Conservation (phyloP, 2,329 filamentous ascomycete genomes). For the Xylaria digitata region DNA sequence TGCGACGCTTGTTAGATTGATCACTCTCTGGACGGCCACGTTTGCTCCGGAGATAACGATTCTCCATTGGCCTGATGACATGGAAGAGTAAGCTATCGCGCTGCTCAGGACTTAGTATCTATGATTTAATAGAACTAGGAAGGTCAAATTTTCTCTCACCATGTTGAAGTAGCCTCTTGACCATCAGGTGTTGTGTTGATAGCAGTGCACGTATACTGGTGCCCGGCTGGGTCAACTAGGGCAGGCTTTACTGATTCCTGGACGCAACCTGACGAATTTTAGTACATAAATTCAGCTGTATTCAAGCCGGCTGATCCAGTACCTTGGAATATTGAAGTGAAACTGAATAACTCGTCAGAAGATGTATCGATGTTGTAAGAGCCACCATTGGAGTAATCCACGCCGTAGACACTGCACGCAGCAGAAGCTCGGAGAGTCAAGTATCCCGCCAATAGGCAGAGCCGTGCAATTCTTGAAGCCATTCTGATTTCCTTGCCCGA, state of each 20-base stretch:
- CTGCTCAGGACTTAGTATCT: conserved; percentile 38
- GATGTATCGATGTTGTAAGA: conserved; percentile 54
- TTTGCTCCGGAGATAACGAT: conserved; percentile 53
- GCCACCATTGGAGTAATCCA: conserved; percentile 55
- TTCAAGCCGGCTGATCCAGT: conserved; percentile 4
- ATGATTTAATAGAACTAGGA: not conserved
- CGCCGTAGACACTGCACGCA: conserved; percentile 52
- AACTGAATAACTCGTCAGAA: conserved; percentile 54
- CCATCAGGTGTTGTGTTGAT: conserved; percentile 53
- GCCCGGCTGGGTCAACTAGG: conserved; percentile 50
- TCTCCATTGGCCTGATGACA: conserved; percentile 53
- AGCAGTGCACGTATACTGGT: conserved; percentile 52
- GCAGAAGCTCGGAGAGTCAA: conserved; percentile 39
- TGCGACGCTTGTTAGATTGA: conserved; percentile 50
- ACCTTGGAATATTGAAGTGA: conserved; percentile 55
- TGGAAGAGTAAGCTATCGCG: conserved; percentile 53
- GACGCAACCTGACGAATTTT: conserved; percentile 47
- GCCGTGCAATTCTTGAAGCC: conserved; percentile 29
- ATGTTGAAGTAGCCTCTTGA: conserved; percentile 52
- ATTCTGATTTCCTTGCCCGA: conserved; percentile 28
- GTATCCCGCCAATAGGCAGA: conserved; percentile 35
- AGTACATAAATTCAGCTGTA: conserved; percentile 15
- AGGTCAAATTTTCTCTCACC: conserved; percentile 44
- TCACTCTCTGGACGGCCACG: conserved; percentile 52
- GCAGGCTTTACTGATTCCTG: conserved; percentile 52